A percentile compares a stretch with the other conserved stretches of the same genome.
These are phyloP conservation scores for Phylloporus sp. DNA, from an alignment of 768 basidiomycete species.

Conservation along the genomic window DNA sequence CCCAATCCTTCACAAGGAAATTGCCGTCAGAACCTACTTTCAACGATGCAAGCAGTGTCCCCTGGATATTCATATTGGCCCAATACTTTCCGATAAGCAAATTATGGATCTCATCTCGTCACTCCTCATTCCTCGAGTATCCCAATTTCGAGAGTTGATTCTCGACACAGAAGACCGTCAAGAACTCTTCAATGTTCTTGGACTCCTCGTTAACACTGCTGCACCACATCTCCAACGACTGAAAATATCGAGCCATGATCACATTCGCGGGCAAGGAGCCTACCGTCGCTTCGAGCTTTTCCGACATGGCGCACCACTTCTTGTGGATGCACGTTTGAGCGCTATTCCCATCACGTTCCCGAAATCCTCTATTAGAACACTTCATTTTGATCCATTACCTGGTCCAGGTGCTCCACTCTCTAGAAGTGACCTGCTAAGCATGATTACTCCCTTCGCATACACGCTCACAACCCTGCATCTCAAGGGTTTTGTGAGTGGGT, in stretches of 20 bases:
- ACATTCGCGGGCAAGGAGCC: conserved; percentile 21
- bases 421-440: conserved; percentile 25
- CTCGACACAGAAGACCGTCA: conserved; percentile 31
- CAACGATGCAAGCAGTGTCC: conserved; percentile 30
- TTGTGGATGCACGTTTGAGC: conserved; percentile 31
- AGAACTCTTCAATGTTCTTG: conserved; percentile 23
- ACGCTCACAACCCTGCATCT: conserved; percentile 32
- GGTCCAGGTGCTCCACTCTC: conserved; percentile 28
- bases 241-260: conserved; percentile 28
- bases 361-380: conserved; percentile 23
- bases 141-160: conserved; percentile 30
- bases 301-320: conserved; percentile 28
- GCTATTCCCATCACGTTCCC: conserved; percentile 32
- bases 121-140: conserved; percentile 29
- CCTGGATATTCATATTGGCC: conserved; percentile 32
- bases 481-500: conserved; percentile 31
- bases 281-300: conserved; percentile 32
- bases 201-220: conserved; percentile 19
- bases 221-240: conserved; percentile 27
- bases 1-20: conserved; percentile 28
- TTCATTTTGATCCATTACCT: conserved; percentile 34
- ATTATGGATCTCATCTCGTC: conserved; percentile 25
- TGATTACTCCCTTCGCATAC: conserved; percentile 24
- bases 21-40: conserved; percentile 28
- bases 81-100: conserved; percentile 21